Conservation (phyloP, 768 basidiomycete species). For the Pulveroboletus sp. region DNA sequence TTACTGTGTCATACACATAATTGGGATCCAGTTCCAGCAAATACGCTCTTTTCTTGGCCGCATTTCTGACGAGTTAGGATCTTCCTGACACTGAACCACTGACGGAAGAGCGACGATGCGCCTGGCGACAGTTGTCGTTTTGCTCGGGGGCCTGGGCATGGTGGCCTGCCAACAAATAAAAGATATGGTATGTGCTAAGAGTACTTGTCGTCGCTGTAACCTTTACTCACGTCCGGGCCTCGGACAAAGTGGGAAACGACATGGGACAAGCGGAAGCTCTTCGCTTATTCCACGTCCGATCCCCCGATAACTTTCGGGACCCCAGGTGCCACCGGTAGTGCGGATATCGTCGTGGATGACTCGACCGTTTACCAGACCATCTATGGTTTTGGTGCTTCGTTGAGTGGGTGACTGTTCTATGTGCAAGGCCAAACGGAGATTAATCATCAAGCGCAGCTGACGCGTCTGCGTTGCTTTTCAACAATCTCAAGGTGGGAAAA, state of each 20-base stretch:
- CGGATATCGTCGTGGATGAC: constrained; percentile 62
- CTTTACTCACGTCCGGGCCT: background rate
- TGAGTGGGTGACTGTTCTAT: constrained; percentile 42
- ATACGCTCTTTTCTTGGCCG: too few species aligned
- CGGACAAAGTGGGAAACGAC: constrained; percentile 51
- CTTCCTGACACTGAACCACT: background rate
- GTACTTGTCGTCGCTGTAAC: background rate
- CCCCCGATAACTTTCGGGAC: constrained; percentile 31
- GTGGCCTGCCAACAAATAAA: constrained; percentile 48
- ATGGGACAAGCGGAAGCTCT: constrained; percentile 28
- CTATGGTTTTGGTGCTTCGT: constrained; percentile 59
- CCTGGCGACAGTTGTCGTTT: constrained; percentile 12
- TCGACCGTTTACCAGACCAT: constrained; percentile 53
- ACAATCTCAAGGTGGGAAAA: constrained; percentile 54
- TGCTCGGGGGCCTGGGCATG: constrained; percentile 17
- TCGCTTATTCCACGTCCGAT: constrained; percentile 28
- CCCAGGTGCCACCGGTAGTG: constrained; percentile 51
- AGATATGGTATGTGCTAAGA: constrained; percentile 40
- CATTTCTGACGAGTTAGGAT: too few species aligned
- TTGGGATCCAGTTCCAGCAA: too few species aligned
- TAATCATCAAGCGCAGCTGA: constrained; percentile 45
- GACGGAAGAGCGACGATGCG: constrained; percentile 9
- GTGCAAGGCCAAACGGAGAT: background rate
- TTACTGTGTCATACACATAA: too few species aligned
- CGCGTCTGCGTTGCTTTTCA: constrained; percentile 58